These are phyloP conservation scores for Diaporthe australafricana DNA, from an alignment of 2,329 filamentous ascomycete genomes.

Conservation along the genomic window DNA sequence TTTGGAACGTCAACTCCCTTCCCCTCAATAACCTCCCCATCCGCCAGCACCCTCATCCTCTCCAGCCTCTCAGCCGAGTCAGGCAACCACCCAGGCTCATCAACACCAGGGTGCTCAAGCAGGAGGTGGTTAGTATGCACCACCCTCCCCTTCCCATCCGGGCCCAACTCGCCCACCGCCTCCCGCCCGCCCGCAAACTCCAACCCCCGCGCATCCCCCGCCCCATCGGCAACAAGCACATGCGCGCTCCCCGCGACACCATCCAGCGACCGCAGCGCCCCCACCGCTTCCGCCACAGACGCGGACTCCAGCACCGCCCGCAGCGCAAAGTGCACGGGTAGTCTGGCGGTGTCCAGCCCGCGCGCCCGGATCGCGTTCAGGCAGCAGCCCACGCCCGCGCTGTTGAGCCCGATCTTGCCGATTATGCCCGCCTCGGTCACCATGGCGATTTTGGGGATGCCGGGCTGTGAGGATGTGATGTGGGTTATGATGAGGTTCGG, in stretches of 20 bases:
- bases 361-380: slow-evolving; percentile 72
- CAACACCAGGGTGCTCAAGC: slow-evolving; percentile 27
- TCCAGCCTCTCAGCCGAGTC: slow-evolving; percentile 24
- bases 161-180: slow-evolving; percentile 4
- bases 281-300: slow-evolving; percentile 42
- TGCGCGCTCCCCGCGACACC: slow-evolving; percentile 35
- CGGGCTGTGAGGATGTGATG: slow-evolving; percentile 39
- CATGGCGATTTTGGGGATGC: slow-evolving; percentile 30
- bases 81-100: slow-evolving; percentile 28
- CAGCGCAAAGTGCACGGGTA: slow-evolving; percentile 73
- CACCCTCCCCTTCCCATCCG: background rate
- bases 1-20: background rate
- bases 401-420: slow-evolving; percentile 75
- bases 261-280: background rate
- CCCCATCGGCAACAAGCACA: slow-evolving; percentile 34
- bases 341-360: slow-evolving; percentile 60
- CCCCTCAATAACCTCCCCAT: background rate
- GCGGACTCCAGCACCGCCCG: slow-evolving; percentile 64
- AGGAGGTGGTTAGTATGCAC: slow-evolving; percentile 35
- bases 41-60: slow-evolving; percentile 2
- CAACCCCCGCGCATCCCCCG: slow-evolving; percentile 9
- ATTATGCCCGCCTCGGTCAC: slow-evolving; percentile 69
- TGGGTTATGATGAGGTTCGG: slow-evolving; percentile 40
- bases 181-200: slow-evolving; percentile 33
- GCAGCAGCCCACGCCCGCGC: slow-evolving; percentile 66